Conservation (phyloP, 2,329 filamentous ascomycete species). For the Neonectria faginata region DNA sequence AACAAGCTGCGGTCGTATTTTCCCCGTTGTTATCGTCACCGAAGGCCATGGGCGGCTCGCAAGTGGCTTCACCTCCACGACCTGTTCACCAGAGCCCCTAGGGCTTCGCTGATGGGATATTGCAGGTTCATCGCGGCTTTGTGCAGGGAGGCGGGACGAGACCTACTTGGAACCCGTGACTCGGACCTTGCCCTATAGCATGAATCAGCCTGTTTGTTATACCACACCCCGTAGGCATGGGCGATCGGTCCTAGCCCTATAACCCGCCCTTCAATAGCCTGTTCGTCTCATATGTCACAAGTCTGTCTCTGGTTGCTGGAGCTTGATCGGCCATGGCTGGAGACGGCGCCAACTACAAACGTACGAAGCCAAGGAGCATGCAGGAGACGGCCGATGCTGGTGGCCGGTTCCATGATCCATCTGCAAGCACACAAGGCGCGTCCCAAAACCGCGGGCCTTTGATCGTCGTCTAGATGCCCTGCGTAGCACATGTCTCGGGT, state of each 20-base stretch:
- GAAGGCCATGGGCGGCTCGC: not conserved
- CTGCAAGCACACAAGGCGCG: slow-evolving; percentile 40
- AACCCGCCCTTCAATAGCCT: slow-evolving; percentile 15
- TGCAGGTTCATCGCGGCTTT: slow-evolving; percentile 12
- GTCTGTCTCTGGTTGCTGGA: slow-evolving; percentile 6
- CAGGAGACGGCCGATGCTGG: slow-evolving; percentile 29
- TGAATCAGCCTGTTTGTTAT: slow-evolving; percentile 26
- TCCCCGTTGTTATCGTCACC: not conserved
- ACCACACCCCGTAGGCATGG: slow-evolving; percentile 15
- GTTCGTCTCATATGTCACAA: slow-evolving; percentile 28
- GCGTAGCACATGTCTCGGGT: slow-evolving; percentile 41
- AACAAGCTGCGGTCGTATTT: slow-evolving; percentile 12
- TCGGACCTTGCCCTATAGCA: slow-evolving; percentile 25
- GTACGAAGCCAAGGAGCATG: slow-evolving; percentile 23
- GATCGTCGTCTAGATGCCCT: slow-evolving; percentile 24
- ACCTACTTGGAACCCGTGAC: slow-evolving; percentile 16
- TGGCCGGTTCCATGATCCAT: slow-evolving; percentile 35
- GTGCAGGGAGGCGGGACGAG: slow-evolving; percentile 17
- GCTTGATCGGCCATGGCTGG: slow-evolving; percentile 17
- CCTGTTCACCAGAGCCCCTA: slow-evolving; percentile 11
- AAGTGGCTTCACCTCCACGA: slow-evolving; percentile 6
- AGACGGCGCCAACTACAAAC: slow-evolving; percentile 18
- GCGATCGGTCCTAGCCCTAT: slow-evolving; percentile 26
- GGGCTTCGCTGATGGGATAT: slow-evolving; percentile 5
- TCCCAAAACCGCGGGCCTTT: slow-evolving; percentile 43